phyloP scores from a whole-genome alignment of 352 stramenopile genomes.

The Globisporangium okanoganense region DNA sequence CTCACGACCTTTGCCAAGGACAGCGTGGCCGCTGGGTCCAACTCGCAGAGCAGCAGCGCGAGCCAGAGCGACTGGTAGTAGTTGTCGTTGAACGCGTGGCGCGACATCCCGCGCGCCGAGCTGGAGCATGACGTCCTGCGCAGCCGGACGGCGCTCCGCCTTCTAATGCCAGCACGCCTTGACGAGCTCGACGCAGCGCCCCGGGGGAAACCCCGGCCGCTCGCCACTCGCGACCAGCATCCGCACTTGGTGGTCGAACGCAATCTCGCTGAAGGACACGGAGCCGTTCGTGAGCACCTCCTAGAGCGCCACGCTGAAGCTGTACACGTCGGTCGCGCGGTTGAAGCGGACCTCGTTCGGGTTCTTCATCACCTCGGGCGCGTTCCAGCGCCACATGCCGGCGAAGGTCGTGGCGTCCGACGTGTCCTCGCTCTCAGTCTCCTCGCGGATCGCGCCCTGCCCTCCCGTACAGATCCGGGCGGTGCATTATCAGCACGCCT shows the following conservation, averaged over 20 bases:
- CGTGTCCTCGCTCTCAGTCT: slow-evolving; percentile 20
- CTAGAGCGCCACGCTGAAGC: slow-evolving; percentile 58
- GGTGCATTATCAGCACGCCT: no score
- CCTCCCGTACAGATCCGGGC: no score
- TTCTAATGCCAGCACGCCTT: slow-evolving; percentile 57
- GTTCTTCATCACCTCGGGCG: slow-evolving; percentile 68
- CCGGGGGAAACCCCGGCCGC: slow-evolving; percentile 45
- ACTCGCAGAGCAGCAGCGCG: slow-evolving; percentile 34
- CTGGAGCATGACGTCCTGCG: slow-evolving; percentile 56
- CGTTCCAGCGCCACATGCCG: slow-evolving; percentile 73
- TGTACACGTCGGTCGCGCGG: no score
- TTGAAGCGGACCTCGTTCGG: slow-evolving; percentile 66
- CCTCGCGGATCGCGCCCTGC: slow-evolving; percentile 7
- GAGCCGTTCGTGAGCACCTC: slow-evolving; percentile 65
- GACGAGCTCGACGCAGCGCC: slow-evolving; percentile 46
- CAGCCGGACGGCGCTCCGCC: slow-evolving; percentile 37
- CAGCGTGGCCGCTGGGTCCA: slow-evolving; percentile 8
- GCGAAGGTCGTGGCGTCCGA: slow-evolving; percentile 60
- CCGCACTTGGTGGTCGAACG: slow-evolving; percentile 69
- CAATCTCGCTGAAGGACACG: slow-evolving; percentile 56
- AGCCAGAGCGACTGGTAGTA: slow-evolving; percentile 56
- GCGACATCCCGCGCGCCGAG: slow-evolving; percentile 40
- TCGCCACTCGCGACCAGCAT: slow-evolving; percentile 50
- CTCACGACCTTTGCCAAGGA: slow-evolving; percentile 42
- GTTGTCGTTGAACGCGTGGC: slow-evolving; percentile 62